Base-by-base conservation (phyloP, 1,139 yeast genomes). In the Williopsis jadinii region DNA sequence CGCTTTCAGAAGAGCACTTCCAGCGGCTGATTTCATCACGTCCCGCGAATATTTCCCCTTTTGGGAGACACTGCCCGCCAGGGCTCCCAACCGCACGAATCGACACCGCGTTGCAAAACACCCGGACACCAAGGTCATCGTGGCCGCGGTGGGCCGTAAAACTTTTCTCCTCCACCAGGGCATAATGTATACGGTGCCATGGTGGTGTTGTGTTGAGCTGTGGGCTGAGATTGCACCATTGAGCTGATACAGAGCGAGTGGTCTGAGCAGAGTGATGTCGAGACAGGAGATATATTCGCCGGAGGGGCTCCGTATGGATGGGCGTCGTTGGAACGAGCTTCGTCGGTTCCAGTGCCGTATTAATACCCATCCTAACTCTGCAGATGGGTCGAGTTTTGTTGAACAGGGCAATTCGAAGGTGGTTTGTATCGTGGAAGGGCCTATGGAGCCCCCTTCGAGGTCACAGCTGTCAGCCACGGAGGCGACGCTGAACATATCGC, bases 331-430 rank as follows among this genome's bases (percentile, higher is more conserved):
- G 92, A 87, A 90, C 55, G 97, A 92, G 60, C 69, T 90, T 38
- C 79, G 97, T 41, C 73, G 81, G 33, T 86, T 92, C 55, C 78
- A 77, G 35, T 85, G 95, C 56, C 75, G 79, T 28, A 77, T 86
- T 46, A 86, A 87, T 55, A 87, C 97, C 1, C 97, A 90, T 56
- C 90, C 95, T 9, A 77, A 74, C 53, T 77, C 95, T 1, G 75
- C 92, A 3, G 97, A 92, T 61, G 98, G 98, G 5, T 88, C 97
- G 2, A 80, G 97, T 2, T 84, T 82, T 53, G 80, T 92, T 15
- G 95, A 90, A 61, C 95, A 84, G 64, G 98, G 99, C 26, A 85
- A 87, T 52, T 81, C 97, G 37, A 87, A 87, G 60, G 85, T 88
- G 30, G 75, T 88, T 37, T 87, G 97, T 52, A 72, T 81, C 52